These are phyloP conservation scores for Coemansia sp. DNA, from an alignment of 192 early-diverging fungal species.

Conservation along the genomic window DNA sequence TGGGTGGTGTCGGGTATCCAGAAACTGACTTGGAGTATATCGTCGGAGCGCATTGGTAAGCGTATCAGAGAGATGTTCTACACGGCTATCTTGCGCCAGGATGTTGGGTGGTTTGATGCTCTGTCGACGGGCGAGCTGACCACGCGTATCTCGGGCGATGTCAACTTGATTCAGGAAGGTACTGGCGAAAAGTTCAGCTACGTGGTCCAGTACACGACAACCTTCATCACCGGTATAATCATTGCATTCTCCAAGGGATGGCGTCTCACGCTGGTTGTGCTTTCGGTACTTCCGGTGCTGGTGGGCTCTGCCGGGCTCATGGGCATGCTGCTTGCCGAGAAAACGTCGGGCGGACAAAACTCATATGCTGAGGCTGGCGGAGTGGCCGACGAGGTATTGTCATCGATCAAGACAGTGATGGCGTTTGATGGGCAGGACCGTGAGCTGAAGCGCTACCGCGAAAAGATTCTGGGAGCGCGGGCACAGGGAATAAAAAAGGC, in stretches of 20 bases:
- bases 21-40: slow-evolving; percentile 17
- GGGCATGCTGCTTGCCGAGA: slow-evolving; percentile 52
- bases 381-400: slow-evolving; percentile 80
- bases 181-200: slow-evolving; percentile 81
- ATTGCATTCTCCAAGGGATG: slow-evolving; percentile 80
- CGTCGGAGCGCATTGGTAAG: slow-evolving; percentile 61
- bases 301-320: slow-evolving; percentile 55
- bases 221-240: slow-evolving; percentile 70
- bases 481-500: slow-evolving; percentile 61
- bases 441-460: slow-evolving; percentile 59
- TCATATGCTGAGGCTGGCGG: slow-evolving; percentile 81
- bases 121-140: slow-evolving; percentile 76
- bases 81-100: slow-evolving; percentile 74
- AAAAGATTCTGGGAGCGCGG: slow-evolving; percentile 61
- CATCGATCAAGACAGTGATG: slow-evolving; percentile 81
- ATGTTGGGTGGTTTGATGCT: slow-evolving; percentile 84
- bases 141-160: slow-evolving; percentile 83
- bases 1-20: slow-evolving; percentile 16
- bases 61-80: slow-evolving; percentile 76
- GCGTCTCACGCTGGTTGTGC: slow-evolving; percentile 77
- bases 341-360: slow-evolving; percentile 53
- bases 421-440: slow-evolving; percentile 79
- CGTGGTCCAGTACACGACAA: slow-evolving; percentile 57
- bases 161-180: slow-evolving; percentile 83
- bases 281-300: slow-evolving; percentile 73